Evolutionary conservation across 306 rosid genomes (phyloP).

Genomic region (Inga laurina): DNA sequence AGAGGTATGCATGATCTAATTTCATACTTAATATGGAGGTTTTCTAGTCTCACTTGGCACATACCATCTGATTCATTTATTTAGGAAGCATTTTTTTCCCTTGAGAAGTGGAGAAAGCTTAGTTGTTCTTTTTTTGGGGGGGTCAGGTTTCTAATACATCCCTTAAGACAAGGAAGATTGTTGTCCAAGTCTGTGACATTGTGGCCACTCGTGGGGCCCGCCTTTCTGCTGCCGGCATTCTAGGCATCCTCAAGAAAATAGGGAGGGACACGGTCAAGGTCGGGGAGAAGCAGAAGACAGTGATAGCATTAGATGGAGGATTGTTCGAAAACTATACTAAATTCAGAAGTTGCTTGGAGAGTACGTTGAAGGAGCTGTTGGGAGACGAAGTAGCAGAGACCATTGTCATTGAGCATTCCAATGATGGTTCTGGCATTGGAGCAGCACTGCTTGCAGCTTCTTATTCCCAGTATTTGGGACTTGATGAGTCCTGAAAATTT

Average conservation of each 20-base stretch:
- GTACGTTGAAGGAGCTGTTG: constrained; percentile 73
- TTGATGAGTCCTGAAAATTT: constrained; percentile 51
- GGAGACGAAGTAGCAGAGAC: constrained; percentile 69
- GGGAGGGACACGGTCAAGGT: constrained; percentile 75
- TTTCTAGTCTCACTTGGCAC: neutral
- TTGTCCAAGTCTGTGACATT: constrained; percentile 64
- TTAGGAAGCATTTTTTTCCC: neutral
- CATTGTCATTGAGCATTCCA: constrained; percentile 64
- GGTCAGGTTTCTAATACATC: constrained; percentile 73
- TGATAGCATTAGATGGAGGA: constrained; percentile 90
- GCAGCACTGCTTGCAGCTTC: constrained; percentile 98
- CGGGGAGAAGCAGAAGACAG: constrained; percentile 76
- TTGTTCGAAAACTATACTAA: constrained; percentile 79
- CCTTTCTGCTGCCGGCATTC: constrained; percentile 81
- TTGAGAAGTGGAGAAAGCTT: neutral
- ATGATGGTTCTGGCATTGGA: constrained; percentile 94
- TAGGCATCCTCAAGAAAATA: constrained; percentile 80
- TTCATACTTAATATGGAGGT: neutral
- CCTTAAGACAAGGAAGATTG: constrained; percentile 66
- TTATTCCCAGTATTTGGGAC: constrained; percentile 75
- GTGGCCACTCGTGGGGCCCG: constrained; percentile 90
- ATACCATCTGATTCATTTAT: neutral
- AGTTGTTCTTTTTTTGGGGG: neutral
- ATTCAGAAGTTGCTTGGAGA: constrained; percentile 79
- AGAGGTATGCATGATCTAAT: constrained; percentile 53